These are phyloP conservation scores for Nicotiana attenuata DNA, from an alignment of 257 asterid genomes.

Conservation along the genomic window DNA sequence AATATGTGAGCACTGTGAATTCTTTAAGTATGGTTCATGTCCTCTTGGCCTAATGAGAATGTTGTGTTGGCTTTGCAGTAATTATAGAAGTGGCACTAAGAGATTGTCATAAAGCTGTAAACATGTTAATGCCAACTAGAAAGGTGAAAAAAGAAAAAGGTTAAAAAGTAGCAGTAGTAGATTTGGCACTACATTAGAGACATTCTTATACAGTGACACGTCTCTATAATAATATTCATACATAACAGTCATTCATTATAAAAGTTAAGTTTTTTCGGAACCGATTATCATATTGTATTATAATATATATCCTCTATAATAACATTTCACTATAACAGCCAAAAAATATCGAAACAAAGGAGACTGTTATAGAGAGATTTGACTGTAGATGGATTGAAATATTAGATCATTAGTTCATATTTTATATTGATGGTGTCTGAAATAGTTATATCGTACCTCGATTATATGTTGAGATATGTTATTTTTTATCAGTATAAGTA, in stretches of 20 bases:
- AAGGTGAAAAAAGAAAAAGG: constrained; percentile 1
- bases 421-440: too few relatives aligned
- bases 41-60: constrained; percentile 16
- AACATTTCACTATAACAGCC: too few relatives aligned
- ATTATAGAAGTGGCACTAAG: constrained; percentile 15
- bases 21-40: constrained; percentile 22
- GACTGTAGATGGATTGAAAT: not conserved
- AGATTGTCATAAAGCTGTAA: constrained; percentile 27
- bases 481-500: too few relatives aligned
- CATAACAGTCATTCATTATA: too few relatives aligned
- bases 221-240: too few relatives aligned
- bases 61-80: constrained; percentile 30
- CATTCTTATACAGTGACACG: not conserved
- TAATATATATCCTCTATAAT: too few relatives aligned
- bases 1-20: constrained; percentile 6
- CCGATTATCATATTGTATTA: too few relatives aligned
- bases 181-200: constrained; percentile 17
- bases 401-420: not conserved
- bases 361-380: too few relatives aligned
- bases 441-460: too few relatives aligned
- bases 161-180: constrained; percentile 14
- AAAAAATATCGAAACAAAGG: too few relatives aligned
- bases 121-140: constrained; percentile 31
- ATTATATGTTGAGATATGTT: too few relatives aligned
- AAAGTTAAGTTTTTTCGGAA: too few relatives aligned